Evolutionary conservation across 306 rosid species (phyloP).

Genomic region (Casuarina equisetifolia): DNA sequence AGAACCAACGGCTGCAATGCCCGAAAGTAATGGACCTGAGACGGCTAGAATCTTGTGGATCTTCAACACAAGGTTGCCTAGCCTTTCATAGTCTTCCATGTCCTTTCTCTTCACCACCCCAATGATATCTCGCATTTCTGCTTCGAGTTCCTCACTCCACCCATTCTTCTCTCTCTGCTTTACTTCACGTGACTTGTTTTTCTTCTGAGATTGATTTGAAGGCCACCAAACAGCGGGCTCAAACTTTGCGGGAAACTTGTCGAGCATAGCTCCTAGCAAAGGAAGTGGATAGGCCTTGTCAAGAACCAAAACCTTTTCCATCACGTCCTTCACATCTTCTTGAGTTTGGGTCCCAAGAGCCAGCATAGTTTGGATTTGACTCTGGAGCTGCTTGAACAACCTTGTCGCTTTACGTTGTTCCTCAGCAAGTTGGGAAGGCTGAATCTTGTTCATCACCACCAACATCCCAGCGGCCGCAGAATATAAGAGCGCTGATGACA

Average conservation of each 20-base stretch:
- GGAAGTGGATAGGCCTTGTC: slow-evolving; percentile 88
- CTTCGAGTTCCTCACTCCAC: slow-evolving; percentile 59
- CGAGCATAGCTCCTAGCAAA: slow-evolving; percentile 56
- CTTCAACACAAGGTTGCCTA: too few relatives aligned
- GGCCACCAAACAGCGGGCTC: slow-evolving; percentile 93
- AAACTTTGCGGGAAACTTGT: slow-evolving; percentile 53
- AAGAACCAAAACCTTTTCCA: slow-evolving; percentile 57
- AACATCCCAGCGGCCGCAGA: slow-evolving; percentile 64
- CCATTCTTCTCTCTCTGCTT: slow-evolving; percentile 37
- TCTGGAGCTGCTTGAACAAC: slow-evolving; percentile 49
- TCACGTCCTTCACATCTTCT: slow-evolving; percentile 46
- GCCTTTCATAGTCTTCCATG: slow-evolving; percentile 29
- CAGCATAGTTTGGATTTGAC: slow-evolving; percentile 41
- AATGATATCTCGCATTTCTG: slow-evolving; percentile 54
- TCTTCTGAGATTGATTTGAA: slow-evolving; percentile 1
- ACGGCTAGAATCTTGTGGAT: too few relatives aligned
- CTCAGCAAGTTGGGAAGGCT: slow-evolving; percentile 81
- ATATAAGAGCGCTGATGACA: slow-evolving; percentile 60
- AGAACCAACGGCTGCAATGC: slow-evolving; percentile 61
- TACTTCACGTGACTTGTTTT: not conserved
- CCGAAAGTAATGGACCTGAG: slow-evolving; percentile 17
- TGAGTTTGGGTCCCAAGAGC: slow-evolving; percentile 28
- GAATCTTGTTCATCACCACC: slow-evolving; percentile 20
- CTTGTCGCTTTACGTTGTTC: slow-evolving; percentile 77
- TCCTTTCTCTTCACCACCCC: slow-evolving; percentile 53